Percentiles rank a stretch among this genome's conserved stretches.
phyloP scores from a whole-genome alignment of 352 stramenopile species.

The Globisporangium mamillatum region DNA sequence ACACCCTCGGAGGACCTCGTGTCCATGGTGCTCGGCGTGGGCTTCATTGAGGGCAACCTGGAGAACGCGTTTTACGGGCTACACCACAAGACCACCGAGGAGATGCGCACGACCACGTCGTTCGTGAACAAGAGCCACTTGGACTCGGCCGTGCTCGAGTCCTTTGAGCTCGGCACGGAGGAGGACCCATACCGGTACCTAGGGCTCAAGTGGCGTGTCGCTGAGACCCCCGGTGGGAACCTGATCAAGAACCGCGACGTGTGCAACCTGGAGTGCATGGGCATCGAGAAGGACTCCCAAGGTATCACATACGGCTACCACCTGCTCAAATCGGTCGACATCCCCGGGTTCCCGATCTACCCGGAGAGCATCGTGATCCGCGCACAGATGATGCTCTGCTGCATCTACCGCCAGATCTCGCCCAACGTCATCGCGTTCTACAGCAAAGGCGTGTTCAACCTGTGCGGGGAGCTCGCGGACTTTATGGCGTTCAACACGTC shows the following conservation, averaged over 20 bases:
- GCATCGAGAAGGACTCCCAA: conserved; percentile 29
- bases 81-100: conserved; percentile 44
- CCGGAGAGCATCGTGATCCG: conserved; percentile 32
- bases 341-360: conserved; percentile 32
- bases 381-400: conserved; percentile 53
- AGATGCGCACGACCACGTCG: conserved; percentile 40
- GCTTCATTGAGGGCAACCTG: conserved; percentile 36
- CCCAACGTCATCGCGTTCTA: conserved; percentile 42
- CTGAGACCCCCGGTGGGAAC: conserved; percentile 21
- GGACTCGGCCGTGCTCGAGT: conserved; percentile 39
- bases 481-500: conserved; percentile 46
- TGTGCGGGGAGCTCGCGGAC: conserved; percentile 37
- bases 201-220: conserved; percentile 46
- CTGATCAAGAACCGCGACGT: conserved; percentile 48
- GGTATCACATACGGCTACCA: conserved; percentile 43
- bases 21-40: conserved; percentile 46
- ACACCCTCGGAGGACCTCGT: conserved; percentile 18
- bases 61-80: conserved; percentile 52
- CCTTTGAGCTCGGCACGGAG: conserved; percentile 33
- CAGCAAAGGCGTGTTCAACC: conserved; percentile 51
- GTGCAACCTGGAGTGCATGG: conserved; percentile 49
- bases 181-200: conserved; percentile 45
- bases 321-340: conserved; percentile 50
- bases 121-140: conserved; percentile 36
- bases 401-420: conserved; percentile 49